Evolutionary conservation across 768 basidiomycete genomes (phyloP).

Genomic region (Mrakia blollopis): DNA sequence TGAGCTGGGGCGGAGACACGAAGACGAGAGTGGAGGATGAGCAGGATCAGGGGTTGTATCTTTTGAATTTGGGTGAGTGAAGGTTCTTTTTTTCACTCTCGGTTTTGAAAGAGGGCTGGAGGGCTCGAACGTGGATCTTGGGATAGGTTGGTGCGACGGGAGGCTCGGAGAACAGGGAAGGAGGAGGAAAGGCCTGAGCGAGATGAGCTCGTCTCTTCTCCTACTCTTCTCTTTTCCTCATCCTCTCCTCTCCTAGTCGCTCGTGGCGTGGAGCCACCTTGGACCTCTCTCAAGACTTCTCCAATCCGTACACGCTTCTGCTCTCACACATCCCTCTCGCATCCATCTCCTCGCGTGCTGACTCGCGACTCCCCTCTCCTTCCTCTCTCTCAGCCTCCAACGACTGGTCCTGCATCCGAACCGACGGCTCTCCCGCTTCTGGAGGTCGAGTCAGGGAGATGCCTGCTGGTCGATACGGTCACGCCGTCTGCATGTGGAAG

Average conservation of each 20-base stretch:
- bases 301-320: too few species aligned
- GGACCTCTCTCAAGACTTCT: too few species aligned
- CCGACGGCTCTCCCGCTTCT: constrained; percentile 56
- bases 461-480: constrained; percentile 88
- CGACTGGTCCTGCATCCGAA: constrained; percentile 87
- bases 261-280: too few species aligned
- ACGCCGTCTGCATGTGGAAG: constrained; percentile 86
- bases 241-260: too few species aligned
- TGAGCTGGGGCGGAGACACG: constrained; percentile 98
- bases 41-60: constrained; percentile 88
- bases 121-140: too few species aligned
- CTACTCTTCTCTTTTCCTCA: too few species aligned
- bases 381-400: constrained; percentile 60
- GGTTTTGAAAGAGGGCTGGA: too few species aligned
- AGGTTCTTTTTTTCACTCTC: too few species aligned
- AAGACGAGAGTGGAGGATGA: constrained; percentile 65
- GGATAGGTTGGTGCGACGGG: background rate
- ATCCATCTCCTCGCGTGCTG: background rate
- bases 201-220: too few species aligned
- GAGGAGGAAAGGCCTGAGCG: too few species aligned
- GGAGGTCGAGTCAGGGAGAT: constrained; percentile 20
- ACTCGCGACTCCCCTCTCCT: background rate
- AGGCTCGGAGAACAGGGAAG: too few species aligned
- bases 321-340: too few species aligned
- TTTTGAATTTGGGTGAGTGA: constrained; percentile 81